These are phyloP conservation scores for Saitozyma podzolica DNA, from an alignment of 768 basidiomycete species.

Conservation along the genomic window DNA sequence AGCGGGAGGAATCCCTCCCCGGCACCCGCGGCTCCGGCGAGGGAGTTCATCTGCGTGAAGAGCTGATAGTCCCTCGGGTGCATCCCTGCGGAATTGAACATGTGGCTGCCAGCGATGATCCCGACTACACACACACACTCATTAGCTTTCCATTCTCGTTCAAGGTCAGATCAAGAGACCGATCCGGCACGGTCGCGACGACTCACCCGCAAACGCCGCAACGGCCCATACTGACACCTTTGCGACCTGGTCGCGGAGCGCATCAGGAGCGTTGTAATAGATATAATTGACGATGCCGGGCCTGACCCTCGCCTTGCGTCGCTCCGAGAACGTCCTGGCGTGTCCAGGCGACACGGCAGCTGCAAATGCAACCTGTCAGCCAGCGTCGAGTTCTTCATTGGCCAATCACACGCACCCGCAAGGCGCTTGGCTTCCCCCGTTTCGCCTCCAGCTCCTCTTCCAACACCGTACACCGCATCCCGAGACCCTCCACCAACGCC, in stretches of 20 bases:
- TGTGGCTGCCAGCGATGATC: slow-evolving; percentile 24
- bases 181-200: neutral
- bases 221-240: slow-evolving; percentile 24
- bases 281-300: slow-evolving; percentile 36
- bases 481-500: slow-evolving; percentile 23
- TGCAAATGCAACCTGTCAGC: no score
- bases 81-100: slow-evolving; percentile 22
- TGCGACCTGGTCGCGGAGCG: slow-evolving; percentile 16
- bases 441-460: slow-evolving; percentile 34
- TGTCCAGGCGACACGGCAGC: no score
- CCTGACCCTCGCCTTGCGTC: slow-evolving; percentile 11
- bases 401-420: slow-evolving; percentile 9
- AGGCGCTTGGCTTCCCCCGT: slow-evolving; percentile 16
- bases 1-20: slow-evolving; percentile 43
- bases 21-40: slow-evolving; percentile 32
- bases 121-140: slow-evolving; percentile 24
- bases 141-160: slow-evolving; percentile 15
- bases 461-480: slow-evolving; percentile 34
- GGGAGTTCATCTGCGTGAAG: slow-evolving; percentile 39
- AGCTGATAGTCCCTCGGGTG: slow-evolving; percentile 38
- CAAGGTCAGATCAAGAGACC: neutral
- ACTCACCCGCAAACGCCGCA: slow-evolving; percentile 37
- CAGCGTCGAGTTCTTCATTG: no score
- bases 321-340: neutral
- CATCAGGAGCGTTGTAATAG: slow-evolving; percentile 15